Evolutionary conservation across 306 rosid species (phyloP), one percentile per base, ranked within the genome.

Genomic region (Citrullus amarus): DNA sequence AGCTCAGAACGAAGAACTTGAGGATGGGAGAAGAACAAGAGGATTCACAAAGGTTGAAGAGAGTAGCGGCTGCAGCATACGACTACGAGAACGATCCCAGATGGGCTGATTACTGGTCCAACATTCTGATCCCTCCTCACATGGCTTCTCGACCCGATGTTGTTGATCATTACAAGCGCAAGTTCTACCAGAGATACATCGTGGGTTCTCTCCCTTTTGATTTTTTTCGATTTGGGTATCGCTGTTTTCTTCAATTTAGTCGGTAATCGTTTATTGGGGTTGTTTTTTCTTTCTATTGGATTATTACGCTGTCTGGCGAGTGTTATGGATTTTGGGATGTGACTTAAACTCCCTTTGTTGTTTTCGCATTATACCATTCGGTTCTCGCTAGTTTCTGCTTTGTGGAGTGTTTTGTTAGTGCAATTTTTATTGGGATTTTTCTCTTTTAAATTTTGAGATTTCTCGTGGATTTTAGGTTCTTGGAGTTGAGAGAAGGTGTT

Each of bases 51-150:
- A 83, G 76, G 83, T 39, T 88, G 85, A 96, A 92, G 96, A 83
- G 80, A 61, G 70, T 80, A 2, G 99, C 98, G 77, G 98, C 98
- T 67, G 88, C 90, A 30, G 88, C 98, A 0, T 92, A 88, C 79
- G 98, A 92, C 79, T 96, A 96, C 86, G 99, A 96, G 32, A 86
- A 84, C 83, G 99, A 96, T 75, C 74, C 92, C 1, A 85, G 91
- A 80, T 96, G 98, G 99, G 88, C 89, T 18, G 96, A 88, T 58
- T 96, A 96, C 84, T 96, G 97, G 98, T 80, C 89, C 82, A 96
- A 96, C 83, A 83, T 96, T 79, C 96, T 96, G 88, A 89, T 96
- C 76, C 99, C 99, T 83, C 94, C 96, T 12, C 82, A 85, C 62
- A 82, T 90, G 90, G 74, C 96, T 46, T 86, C 96, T 6, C 90